Base-by-base conservation (phyloP, 768 basidiomycete genomes). In the Tremella fuciformis region DNA sequence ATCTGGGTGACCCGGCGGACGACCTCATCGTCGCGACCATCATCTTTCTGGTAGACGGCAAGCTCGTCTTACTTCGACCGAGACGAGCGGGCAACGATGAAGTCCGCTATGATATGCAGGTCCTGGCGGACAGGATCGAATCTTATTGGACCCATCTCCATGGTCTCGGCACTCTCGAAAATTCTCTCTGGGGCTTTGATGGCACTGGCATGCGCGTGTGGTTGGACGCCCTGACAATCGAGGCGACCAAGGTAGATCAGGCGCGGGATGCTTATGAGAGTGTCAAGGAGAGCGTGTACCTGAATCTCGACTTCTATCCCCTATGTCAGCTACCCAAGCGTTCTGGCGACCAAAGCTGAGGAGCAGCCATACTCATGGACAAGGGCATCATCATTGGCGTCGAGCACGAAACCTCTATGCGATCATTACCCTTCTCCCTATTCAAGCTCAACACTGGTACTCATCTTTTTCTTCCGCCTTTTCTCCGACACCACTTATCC, bases 81-180 rank as follows among this genome's bases (percentile, higher is more conserved):
- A 82, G 92, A 60, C 90, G 91, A 81, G 91, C 89, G 1, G 88
- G 84, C 0, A 81, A 84, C 56, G 86, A 89, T 65, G 92, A 97
- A 79, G 69, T 74, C 15, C 64, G 71, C 67, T 99, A 99, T 71
- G 94, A 97, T 77, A 86, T 97, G 82, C 94, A 97, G 73, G 88
- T 98, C 29, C 86, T 99, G 44, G 91, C 94, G 0, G 91, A 96
- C 61, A 84, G 87, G n/a, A 89, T 98, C 64, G 94, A 99, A 73
- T 92, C 96, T 71, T 99, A 93, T 77, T 99, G 94, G 94, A 96
- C 93, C 54, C 94, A 97, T 80, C 81, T 99, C 42, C 85, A 88
- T 39, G 94, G 94, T 1, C 91, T 99, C 40, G 89, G 87, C 6
- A 85, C 89, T 1, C 79, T 99, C 48, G 94, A 98, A 74, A 99